A percentile compares a stretch with the other conserved stretches of the same genome.
phyloP scores from a whole-genome alignment of 768 basidiomycete genomes.

The Collybiopsis luxurians region DNA sequence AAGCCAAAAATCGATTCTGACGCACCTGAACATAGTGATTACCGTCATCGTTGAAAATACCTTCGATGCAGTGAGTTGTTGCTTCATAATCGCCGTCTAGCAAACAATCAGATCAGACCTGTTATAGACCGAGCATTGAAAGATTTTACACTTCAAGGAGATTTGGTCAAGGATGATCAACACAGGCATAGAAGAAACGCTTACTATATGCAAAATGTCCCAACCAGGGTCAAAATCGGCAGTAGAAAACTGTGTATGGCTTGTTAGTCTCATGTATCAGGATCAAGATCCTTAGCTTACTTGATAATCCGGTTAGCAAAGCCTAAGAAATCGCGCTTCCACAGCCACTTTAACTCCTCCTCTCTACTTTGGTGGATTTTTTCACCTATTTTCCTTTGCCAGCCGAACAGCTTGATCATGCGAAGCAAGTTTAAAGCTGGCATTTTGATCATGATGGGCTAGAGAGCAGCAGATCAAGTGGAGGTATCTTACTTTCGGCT shows the following conservation, averaged over 20 bases:
- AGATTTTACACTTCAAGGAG: constrained; percentile 25
- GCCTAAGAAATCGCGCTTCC: background rate
- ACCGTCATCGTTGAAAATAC: constrained; percentile 37
- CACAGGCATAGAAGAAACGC: background rate
- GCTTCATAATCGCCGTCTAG: constrained; percentile 2
- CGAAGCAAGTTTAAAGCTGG: constrained; percentile 39
- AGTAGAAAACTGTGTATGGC: constrained; percentile 34
- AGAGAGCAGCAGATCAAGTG: constrained; percentile 27
- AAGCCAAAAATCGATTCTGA: too few species aligned
- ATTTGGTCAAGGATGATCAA: too few species aligned
- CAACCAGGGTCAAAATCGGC: constrained; percentile 47
- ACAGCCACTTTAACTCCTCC: constrained; percentile 4
- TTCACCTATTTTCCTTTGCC: background rate
- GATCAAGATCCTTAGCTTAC: background rate
- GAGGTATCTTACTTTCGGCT: constrained; percentile 34
- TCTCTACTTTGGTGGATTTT: constrained; percentile 2
- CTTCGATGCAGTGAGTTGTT: constrained; percentile 11
- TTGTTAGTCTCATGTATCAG: background rate
- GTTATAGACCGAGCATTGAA: too few species aligned
- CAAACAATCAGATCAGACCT: too few species aligned
- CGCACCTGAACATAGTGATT: constrained; percentile 42
- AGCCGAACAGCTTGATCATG: constrained; percentile 43
- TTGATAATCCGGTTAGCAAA: background rate
- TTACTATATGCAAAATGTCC: constrained; percentile 30
- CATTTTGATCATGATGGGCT: background rate